phyloP scores from a whole-genome alignment of 2,329 filamentous ascomycete genomes.

The Xylogone sp. region DNA sequence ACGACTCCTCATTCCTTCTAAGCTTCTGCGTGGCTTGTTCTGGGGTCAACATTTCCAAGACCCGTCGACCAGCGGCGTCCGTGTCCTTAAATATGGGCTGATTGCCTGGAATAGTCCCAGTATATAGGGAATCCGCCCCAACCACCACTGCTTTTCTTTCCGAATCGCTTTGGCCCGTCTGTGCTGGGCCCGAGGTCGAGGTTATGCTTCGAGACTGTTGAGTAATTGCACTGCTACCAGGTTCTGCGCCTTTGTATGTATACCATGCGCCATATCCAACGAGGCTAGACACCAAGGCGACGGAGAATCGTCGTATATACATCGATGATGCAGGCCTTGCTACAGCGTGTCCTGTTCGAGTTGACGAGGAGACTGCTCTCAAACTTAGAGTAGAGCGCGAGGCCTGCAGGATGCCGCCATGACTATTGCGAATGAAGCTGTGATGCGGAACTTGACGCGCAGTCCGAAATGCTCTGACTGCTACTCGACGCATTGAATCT shows the following conservation, averaged over 20 bases:
- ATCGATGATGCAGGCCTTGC: slow-evolving; percentile 52
- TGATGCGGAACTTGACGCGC: slow-evolving; percentile 62
- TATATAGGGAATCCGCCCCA: slow-evolving; percentile 85
- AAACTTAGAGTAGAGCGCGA: slow-evolving; percentile 40
- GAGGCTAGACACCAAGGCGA: slow-evolving; percentile 65
- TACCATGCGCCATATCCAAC: slow-evolving; percentile 75
- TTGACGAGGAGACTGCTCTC: slow-evolving; percentile 39
- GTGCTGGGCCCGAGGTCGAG: slow-evolving; percentile 14
- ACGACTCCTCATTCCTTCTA: slow-evolving; percentile 86
- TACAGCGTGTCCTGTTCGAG: slow-evolving; percentile 29
- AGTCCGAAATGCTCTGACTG: slow-evolving; percentile 64
- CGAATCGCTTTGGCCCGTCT: slow-evolving; percentile 26
- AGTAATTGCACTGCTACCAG: slow-evolving; percentile 8
- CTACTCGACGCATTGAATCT: slow-evolving; percentile 68
- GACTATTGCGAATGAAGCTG: slow-evolving; percentile 49
- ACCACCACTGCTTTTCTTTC: slow-evolving; percentile 77
- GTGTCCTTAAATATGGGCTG: slow-evolving; percentile 85
- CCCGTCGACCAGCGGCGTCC: slow-evolving; percentile 77
- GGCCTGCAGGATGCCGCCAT: slow-evolving; percentile 35
- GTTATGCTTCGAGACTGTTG: slow-evolving; percentile 25
- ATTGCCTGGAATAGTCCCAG: slow-evolving; percentile 79
- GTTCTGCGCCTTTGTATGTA: slow-evolving; percentile 49
- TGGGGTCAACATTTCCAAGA: slow-evolving; percentile 93
- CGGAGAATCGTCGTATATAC: slow-evolving; percentile 66
- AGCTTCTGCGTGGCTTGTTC: slow-evolving; percentile 91